Base-by-base conservation (phyloP, 108 stramenopile species). In the Skeletonema tropicum region DNA sequence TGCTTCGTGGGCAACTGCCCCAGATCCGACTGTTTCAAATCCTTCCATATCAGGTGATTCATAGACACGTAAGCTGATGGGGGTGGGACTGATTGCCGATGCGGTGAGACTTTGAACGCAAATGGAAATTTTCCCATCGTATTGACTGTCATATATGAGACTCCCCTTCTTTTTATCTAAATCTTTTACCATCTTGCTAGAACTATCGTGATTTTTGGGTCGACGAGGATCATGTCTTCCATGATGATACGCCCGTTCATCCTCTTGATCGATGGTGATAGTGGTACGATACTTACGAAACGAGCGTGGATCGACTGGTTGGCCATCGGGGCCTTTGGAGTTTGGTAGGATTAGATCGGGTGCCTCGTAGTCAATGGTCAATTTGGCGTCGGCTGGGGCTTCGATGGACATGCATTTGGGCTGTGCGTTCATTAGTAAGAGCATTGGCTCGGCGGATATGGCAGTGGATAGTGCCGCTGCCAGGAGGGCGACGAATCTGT, bases 281-380 rank as follows among this genome's bases (percentile, higher is more conserved):
- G 73, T 70, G 64, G 83, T 70, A 21, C 66, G 57, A 61, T 64
- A 75, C 75, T 73, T 52, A 17, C 74, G 85, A 36, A 30, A 76
- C 23, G 63, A 60, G 57, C 76, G 70, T 11, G 64, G 61, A 71
- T 79, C 71, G 38, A 66, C 71, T 19, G 59, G 48, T 60, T 74
- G 70, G 36, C 73, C 78, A 6, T 71, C 73, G 41, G 79, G 70
- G 2, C 57, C 73, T 23, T 69, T 74, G 25, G 82, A 55, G 9
- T 55, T 48, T 21, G 78, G 70, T 32, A 83, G 30, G 8, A 79
- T 68, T 57, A 72, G 70, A 33, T 81, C 71, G 45, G 90, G 88
- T 39, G 90, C 90, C 57, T 87, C 85, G 59, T 87, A 91, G 38
- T 79, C 36, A 25, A 91, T 71, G 31, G 64, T 78, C 15, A 91